Evolutionary conservation across 116 monocot species (phyloP).

Genomic region (Dioscorea cayenensis): DNA sequence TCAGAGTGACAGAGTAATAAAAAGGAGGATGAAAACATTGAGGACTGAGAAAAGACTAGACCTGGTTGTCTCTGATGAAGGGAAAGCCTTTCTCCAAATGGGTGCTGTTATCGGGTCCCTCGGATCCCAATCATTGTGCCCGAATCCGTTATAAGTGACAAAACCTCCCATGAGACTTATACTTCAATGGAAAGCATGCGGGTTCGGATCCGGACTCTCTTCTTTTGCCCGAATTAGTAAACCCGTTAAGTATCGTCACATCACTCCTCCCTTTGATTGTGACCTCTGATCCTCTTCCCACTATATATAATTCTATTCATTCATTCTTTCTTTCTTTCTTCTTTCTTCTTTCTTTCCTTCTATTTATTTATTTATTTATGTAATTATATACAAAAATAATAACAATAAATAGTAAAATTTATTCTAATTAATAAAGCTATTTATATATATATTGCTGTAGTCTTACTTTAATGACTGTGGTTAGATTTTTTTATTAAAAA

Average conservation of each 20-base stretch:
- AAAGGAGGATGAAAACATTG: neutral
- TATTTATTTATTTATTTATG: neutral
- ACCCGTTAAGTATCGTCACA: slow-evolving; percentile 10
- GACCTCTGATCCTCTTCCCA: slow-evolving; percentile 3
- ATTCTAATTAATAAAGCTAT: too few species aligned
- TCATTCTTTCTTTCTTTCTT: neutral
- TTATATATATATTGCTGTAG: too few species aligned
- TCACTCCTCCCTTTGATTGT: neutral
- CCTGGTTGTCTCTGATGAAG: neutral
- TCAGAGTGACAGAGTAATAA: neutral
- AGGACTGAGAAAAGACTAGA: neutral
- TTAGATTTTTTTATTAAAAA: neutral
- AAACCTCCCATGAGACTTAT: neutral
- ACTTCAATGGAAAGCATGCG: neutral
- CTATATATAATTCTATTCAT: neutral
- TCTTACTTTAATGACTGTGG: too few species aligned
- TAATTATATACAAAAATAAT: neutral
- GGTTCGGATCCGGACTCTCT: neutral
- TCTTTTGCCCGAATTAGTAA: neutral
- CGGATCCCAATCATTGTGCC: slow-evolving; percentile 15
- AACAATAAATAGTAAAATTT: too few species aligned
- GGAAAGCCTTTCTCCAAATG: neutral
- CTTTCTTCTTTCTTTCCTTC: neutral
- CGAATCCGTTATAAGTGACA: slow-evolving; percentile 17
- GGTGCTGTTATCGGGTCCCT: slow-evolving; percentile 2